These are phyloP conservation scores for Penicillium sp. DNA, from an alignment of 2,329 filamentous ascomycete genomes.

Conservation along the genomic window DNA sequence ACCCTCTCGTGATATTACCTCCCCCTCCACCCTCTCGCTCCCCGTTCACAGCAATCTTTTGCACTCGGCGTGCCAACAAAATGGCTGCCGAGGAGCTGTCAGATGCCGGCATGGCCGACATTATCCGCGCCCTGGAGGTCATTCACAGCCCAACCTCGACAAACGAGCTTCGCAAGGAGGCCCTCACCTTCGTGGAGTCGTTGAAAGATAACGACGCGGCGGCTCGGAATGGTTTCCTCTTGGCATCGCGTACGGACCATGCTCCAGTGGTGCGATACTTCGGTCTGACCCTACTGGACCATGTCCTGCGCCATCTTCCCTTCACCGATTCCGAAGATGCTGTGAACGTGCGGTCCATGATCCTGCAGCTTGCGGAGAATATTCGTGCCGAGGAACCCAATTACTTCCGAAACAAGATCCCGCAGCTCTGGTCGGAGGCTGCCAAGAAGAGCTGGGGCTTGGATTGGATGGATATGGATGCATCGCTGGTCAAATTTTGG, in stretches of 20 bases:
- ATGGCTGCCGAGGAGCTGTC: slow-evolving; percentile 43
- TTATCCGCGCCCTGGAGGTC: slow-evolving; percentile 82
- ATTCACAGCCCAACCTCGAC: slow-evolving; percentile 82
- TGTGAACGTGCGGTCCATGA: slow-evolving; percentile 71
- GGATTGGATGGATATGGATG: slow-evolving; percentile 95
- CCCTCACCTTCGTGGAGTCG: slow-evolving; percentile 82
- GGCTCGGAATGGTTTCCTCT: slow-evolving; percentile 79
- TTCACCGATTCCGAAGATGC: slow-evolving; percentile 70
- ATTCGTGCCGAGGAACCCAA: slow-evolving; percentile 73
- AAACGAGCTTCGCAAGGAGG: slow-evolving; percentile 80
- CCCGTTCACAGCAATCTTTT: not conserved
- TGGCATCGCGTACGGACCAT: slow-evolving; percentile 76
- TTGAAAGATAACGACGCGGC: slow-evolving; percentile 80
- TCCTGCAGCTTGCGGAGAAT: slow-evolving; percentile 75
- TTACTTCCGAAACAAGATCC: slow-evolving; percentile 91
- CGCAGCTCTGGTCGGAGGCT: slow-evolving; percentile 91
- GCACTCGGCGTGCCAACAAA: slow-evolving; percentile 12
- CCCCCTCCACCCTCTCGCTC: not conserved
- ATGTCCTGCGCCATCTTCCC: slow-evolving; percentile 86
- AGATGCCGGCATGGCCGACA: slow-evolving; percentile 52
- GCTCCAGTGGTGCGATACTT: slow-evolving; percentile 88
- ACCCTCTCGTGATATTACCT: not conserved
- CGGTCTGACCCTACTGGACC: slow-evolving; percentile 87
- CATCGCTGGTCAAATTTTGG: slow-evolving; percentile 81
- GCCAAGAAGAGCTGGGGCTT: slow-evolving; percentile 92